Evolutionary conservation across 2,329 filamentous ascomycete genomes (phyloP).

Genomic region (Cladosporium sp.): DNA sequence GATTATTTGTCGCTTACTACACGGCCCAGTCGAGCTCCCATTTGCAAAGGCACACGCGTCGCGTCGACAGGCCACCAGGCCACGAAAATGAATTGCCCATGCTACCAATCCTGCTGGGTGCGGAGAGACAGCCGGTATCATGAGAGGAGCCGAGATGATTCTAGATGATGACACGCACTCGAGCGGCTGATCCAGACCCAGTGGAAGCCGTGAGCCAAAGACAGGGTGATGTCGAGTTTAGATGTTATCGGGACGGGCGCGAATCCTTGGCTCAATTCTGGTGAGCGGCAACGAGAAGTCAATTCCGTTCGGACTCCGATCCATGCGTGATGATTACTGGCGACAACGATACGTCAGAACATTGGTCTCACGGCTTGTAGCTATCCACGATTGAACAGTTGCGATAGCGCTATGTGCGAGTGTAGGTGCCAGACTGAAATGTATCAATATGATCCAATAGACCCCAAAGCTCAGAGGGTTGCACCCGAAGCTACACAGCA

Average conservation of each 20-base stretch:
- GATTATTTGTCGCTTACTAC: background rate
- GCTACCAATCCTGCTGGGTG: background rate
- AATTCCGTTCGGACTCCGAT: background rate
- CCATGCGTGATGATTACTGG: too few relatives aligned
- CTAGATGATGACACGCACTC: constrained; percentile 6
- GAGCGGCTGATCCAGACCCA: background rate
- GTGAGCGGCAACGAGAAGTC: constrained; percentile 2
- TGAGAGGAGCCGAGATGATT: constrained; percentile 2
- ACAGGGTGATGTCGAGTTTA: constrained; percentile 1
- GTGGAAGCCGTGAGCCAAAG: background rate
- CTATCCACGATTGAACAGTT: too few relatives aligned
- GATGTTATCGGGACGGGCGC: background rate
- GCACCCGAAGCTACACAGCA: background rate
- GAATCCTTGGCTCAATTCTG: background rate
- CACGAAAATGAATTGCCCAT: background rate
- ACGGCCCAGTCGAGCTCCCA: background rate
- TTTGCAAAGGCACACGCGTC: background rate
- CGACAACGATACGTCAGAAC: background rate
- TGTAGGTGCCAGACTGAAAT: too few relatives aligned
- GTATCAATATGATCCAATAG: too few relatives aligned
- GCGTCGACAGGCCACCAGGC: background rate
- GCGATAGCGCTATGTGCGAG: too few relatives aligned
- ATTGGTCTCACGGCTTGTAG: too few relatives aligned
- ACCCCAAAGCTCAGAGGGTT: too few relatives aligned
- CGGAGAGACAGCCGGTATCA: background rate